Evolutionary conservation across 257 asterid species (phyloP), one percentile per base, ranked within the genome.

Genomic region (Rehmannia glutinosa): DNA sequence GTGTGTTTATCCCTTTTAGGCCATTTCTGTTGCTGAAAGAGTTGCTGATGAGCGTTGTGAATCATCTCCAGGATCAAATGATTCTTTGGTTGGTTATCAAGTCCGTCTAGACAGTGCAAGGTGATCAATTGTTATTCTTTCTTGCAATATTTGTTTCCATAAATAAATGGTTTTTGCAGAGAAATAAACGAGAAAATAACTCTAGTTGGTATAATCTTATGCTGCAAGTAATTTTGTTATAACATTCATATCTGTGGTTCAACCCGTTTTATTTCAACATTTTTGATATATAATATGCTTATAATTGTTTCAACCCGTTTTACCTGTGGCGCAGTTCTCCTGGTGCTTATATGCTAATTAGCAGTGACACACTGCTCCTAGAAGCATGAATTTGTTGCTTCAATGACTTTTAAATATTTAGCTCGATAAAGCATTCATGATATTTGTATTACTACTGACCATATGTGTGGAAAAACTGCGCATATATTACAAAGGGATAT

Each of bases 51-150:
- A 93, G 86, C 96, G 96, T 13, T 84, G 87, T 76, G 99, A 93
- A 76, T 81, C 96, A 52, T 86, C 80, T 76, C 99, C 97, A 43
- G 99, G 99, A 80, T 86, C 96, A 49, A 73, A 79, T 54, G 87
- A 82, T 82, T 86, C 97, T 57, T 78, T 90, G 86, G 96, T 93
- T 74, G 99, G 99, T 77, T 93, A 93, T 83, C 96, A 93, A 73
- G 97, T 93, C 65, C 99, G 99, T 68, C 96, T 93, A 47, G 97
- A 93, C 78, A 93, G 86, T 76, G 97, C 99, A 67, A 86, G 99
- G 99, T 93, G 81, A 80, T 70, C 56, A 62, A 32, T 7, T 54
- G 30, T 64, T 55, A 19, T 71, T 36, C 61, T 46, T 71, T 41
- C 47, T 66, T 64, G 58, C 42, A 58, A 53, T 62, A 65, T 53